Percentiles rank a stretch among this genome's conserved stretches.
phyloP scores from a whole-genome alignment of 192 early-diverging fungal genomes.

The Coemansia sp. region DNA sequence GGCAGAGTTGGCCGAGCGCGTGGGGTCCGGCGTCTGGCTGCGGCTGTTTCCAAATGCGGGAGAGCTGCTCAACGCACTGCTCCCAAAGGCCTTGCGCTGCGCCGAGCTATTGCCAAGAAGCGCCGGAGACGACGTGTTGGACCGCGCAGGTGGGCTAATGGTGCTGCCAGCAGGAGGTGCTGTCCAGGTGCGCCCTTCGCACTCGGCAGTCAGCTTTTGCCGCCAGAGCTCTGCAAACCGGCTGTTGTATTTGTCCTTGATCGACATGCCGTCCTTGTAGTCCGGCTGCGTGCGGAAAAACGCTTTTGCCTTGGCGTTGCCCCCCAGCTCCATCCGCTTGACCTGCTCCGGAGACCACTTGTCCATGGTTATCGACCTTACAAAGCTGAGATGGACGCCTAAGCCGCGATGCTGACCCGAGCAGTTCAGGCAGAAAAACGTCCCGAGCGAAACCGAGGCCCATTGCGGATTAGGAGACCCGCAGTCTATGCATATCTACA shows the following conservation, averaged over 20 bases:
- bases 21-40: conserved; percentile 31
- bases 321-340: conserved; percentile 90
- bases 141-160: conserved; percentile 24
- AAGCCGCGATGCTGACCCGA: conserved; percentile 85
- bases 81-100: conserved; percentile 52
- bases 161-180: conserved; percentile 27
- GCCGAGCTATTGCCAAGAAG: conserved; percentile 20
- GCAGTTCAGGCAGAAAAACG: conserved; percentile 95
- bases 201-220: conserved; percentile 78
- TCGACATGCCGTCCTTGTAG: conserved; percentile 68
- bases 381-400: conserved; percentile 84
- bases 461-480: conserved; percentile 79
- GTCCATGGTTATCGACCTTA: conserved; percentile 98
- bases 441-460: conserved; percentile 91
- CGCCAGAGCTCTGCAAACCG: conserved; percentile 82
- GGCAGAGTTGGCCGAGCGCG: conserved; percentile 10
- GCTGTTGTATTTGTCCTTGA: conserved; percentile 85
- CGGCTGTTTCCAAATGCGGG: conserved; percentile 18
- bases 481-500: conserved; percentile 86
- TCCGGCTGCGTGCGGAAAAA: conserved; percentile 85
- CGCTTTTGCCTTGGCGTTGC: conserved; percentile 78
- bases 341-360: conserved; percentile 94
- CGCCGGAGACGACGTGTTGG: conserved; percentile 27
- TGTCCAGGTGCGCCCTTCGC: conserved; percentile 59
- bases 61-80: conserved; percentile 14